A percentile compares a stretch with the other conserved stretches of the same genome.
Conservation (phyloP, 2,329 filamentous ascomycete genomes). For the Lachnellula suecica region DNA sequence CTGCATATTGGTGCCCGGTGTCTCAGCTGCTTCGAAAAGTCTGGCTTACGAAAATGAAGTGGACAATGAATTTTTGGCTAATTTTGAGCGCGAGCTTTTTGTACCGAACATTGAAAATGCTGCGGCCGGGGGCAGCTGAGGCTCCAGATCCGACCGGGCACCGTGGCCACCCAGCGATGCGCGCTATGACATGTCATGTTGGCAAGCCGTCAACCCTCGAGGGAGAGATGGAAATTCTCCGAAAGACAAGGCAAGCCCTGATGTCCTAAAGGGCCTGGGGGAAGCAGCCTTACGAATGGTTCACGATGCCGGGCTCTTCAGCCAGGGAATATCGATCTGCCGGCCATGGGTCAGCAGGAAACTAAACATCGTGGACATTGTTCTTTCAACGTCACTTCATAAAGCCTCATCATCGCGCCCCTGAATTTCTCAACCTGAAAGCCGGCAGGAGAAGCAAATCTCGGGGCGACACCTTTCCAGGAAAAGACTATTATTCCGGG, state of each 20-base stretch:
- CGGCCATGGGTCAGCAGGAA: slow-evolving; percentile 27
- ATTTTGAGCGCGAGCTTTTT: not conserved
- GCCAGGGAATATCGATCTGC: slow-evolving; percentile 25
- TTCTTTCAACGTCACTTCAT: slow-evolving; percentile 22
- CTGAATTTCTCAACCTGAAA: not conserved
- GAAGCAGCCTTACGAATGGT: slow-evolving; percentile 28
- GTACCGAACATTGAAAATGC: slow-evolving; percentile 1
- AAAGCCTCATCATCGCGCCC: not conserved
- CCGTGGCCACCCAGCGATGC: slow-evolving; percentile 15
- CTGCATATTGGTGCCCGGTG: slow-evolving; percentile 5
- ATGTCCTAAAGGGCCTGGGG: slow-evolving; percentile 15
- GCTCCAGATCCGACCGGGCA: slow-evolving; percentile 23
- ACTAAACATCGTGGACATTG: slow-evolving; percentile 14
- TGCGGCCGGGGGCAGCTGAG: slow-evolving; percentile 8
- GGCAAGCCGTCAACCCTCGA: slow-evolving; percentile 23
- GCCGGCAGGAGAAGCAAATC: slow-evolving; percentile 6
- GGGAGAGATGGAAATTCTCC: slow-evolving; percentile 27
- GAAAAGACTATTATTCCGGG: slow-evolving; percentile 16
- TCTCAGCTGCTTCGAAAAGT: slow-evolving; percentile 1
- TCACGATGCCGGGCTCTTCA: slow-evolving; percentile 27
- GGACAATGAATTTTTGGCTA: slow-evolving; percentile 1
- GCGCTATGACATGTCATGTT: slow-evolving; percentile 23
- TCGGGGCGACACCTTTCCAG: slow-evolving; percentile 8
- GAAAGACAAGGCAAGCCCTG: slow-evolving; percentile 26
- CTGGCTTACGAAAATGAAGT: slow-evolving; percentile 3